Conservation (phyloP, 495 filamentous ascomycete species). For the Xylaria intraflava region DNA sequence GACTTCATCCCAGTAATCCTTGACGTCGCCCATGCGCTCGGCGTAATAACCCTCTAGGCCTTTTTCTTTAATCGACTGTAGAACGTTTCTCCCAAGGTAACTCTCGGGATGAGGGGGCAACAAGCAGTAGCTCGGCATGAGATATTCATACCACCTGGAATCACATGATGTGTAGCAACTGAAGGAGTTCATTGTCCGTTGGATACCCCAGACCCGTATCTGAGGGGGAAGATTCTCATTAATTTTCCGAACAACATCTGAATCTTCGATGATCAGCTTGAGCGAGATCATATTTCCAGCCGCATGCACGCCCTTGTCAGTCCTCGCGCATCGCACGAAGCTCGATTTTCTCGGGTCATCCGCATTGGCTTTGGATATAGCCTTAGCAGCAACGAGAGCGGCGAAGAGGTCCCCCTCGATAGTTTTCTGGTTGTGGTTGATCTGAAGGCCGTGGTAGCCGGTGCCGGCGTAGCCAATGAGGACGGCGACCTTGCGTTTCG, state of each 20-base stretch:
- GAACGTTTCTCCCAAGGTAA: slow-evolving; percentile 72
- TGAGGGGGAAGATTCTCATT: slow-evolving; percentile 77
- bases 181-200: slow-evolving; percentile 77
- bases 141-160: slow-evolving; percentile 90
- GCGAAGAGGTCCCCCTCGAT: slow-evolving; percentile 96
- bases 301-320: slow-evolving; percentile 96
- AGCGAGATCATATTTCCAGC: slow-evolving; percentile 93
- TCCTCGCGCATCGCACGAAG: slow-evolving; percentile 86
- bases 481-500: slow-evolving; percentile 93
- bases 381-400: slow-evolving; percentile 81
- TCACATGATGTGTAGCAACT: slow-evolving; percentile 90
- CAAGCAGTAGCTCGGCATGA: slow-evolving; percentile 86
- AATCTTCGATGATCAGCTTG: slow-evolving; percentile 91
- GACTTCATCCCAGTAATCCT: slow-evolving; percentile 70
- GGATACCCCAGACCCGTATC: slow-evolving; percentile 89
- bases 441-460: slow-evolving; percentile 96
- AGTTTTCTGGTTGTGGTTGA: slow-evolving; percentile 70
- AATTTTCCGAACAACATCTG: slow-evolving; percentile 80
- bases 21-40: slow-evolving; percentile 66
- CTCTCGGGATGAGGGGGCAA: slow-evolving; percentile 85
- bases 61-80: slow-evolving; percentile 62
- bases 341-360: slow-evolving; percentile 95
- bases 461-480: slow-evolving; percentile 91
- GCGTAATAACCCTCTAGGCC: slow-evolving; percentile 61
- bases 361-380: slow-evolving; percentile 93